Evolutionary conservation across 148 eudicot genomes (phyloP), one percentile per base, ranked within the genome.

Genomic region (Rhododendron kiyosumense): DNA sequence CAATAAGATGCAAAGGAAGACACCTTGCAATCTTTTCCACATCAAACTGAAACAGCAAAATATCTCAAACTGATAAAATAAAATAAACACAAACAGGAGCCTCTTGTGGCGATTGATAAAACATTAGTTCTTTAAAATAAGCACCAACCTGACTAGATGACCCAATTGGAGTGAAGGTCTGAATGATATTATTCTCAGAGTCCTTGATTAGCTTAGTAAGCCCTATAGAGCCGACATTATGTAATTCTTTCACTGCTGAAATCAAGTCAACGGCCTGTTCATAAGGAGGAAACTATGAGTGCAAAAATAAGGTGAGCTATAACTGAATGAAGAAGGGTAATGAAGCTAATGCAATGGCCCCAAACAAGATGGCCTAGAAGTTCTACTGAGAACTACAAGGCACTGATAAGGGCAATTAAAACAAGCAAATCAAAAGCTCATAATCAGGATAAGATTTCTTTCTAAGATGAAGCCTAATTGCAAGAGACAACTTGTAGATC

Each of bases 1-100:
- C 93, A 82, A 90, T 91, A 74, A 97, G 95, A 88, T 97, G 98
- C 90, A 90, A 84, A 78, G 99, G 93, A 89, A 97, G 94, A 89
- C 88, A 86, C 61, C 94, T 96, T 78, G 90, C 92, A 63, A 97
- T 91, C 85, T 87, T 93, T 86, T 95, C 96, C 85, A 92, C 75
- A 59, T 94, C 94, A 91, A 97, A 91, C 99, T 97, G 96, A 87
- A 89, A 91, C 41, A 79, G 78, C 10, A 48, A 84, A 71, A 65
- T 46, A 45, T 3, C 81, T 86, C 61, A 82, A 52, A 65, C 43
- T 46, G 69, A 49, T 54, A 0, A 2, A 2, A 38, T 3, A 69
- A 81, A 43, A 85, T 15, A 52, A 5, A 81, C n/a, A 73, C 24
- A 65, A 84, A 18, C 1, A 28, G 8, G 20, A 30, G 63, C 54